Evolutionary conservation across 768 basidiomycete genomes (phyloP).

Genomic region (Phlegmacium glaucopus): DNA sequence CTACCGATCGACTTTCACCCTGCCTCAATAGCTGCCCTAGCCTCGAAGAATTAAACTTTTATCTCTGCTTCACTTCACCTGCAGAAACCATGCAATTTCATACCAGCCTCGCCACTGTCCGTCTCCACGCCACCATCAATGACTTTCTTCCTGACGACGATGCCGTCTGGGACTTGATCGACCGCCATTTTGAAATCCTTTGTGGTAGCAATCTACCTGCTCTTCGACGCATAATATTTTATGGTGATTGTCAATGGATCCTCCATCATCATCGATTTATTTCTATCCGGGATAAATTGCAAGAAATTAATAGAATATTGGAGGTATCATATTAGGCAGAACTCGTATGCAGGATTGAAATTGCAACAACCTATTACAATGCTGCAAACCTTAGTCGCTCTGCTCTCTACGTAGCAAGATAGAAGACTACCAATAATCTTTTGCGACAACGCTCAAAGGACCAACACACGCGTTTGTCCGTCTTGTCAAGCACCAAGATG

Average conservation of each 20-base stretch:
- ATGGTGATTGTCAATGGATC: constrained; percentile 51
- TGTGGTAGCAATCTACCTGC: constrained; percentile 39
- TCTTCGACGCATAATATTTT: constrained; percentile 42
- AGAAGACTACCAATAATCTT: too few species aligned
- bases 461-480: too few species aligned
- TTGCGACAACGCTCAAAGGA: too few species aligned
- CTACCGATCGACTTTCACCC: constrained; percentile 42
- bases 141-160: constrained; percentile 33
- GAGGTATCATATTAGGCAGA: constrained; percentile 7
- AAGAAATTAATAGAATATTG: constrained; percentile 29
- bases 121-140: constrained; percentile 50
- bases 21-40: constrained; percentile 45
- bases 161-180: constrained; percentile 37
- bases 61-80: constrained; percentile 45
- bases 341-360: neutral
- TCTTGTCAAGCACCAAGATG: too few species aligned
- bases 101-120: constrained; percentile 39
- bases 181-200: constrained; percentile 45
- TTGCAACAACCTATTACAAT: too few species aligned
- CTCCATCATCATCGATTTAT: constrained; percentile 35
- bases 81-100: constrained; percentile 19
- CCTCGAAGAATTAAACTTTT: constrained; percentile 53
- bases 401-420: too few species aligned
- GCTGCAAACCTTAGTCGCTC: too few species aligned
- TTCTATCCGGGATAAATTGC: constrained; percentile 26